Base-by-base conservation (phyloP, 2,329 filamentous ascomycete species). In the Paecilomyces sp. region DNA sequence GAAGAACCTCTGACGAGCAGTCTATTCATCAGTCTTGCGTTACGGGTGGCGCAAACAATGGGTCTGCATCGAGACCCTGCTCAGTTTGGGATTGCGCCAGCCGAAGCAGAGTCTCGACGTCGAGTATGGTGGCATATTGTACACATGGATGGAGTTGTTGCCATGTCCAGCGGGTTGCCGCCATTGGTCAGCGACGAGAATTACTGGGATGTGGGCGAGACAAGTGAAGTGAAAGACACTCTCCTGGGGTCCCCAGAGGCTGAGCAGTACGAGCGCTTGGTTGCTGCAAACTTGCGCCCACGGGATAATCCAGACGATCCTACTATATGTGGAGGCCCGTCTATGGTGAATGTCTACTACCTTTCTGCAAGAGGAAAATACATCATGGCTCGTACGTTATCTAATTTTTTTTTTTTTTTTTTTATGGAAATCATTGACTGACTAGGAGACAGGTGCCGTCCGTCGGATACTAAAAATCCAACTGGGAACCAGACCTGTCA, bases 111-210 rank as follows among this genome's bases (percentile, higher is more conserved):
- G 62, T 72, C 75, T 51, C 71, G 78, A 28, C 72, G 78, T 56
- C 71, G 78, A 15, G 67, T 80, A 56, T 80, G 78, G 78, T 80
- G 77, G 77, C 78, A 80, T 61, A 78, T 80, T 36, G 74, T 80
- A 28, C 76, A 80, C 53, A 78, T 79, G 69, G 77, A 80, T 62
- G 70, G 77, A n/a, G 73, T 79, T 11, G 75, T 81, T n/a, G 75
- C 79, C 1, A 79, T 80, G 70, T 78, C 79, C 3, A 79, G 77
- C 55, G 79, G 79, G 1, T 67, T 81, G 12, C 78, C 78, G 6
- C 78, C 79, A 8, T 66, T 80, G 25, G 75, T 81, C 13, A 74
- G 74, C 36, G 77, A 79, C 41, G 78, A 81, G 57, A 75, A 75
- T 55, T 80, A 77, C 47, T 80, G 77, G 72, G 78, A 82, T 64